A percentile compares a stretch with the other conserved stretches of the same genome.
These are phyloP conservation scores for Heteromeles arbutifolia DNA, from an alignment of 306 rosid genomes.

Conservation along the genomic window DNA sequence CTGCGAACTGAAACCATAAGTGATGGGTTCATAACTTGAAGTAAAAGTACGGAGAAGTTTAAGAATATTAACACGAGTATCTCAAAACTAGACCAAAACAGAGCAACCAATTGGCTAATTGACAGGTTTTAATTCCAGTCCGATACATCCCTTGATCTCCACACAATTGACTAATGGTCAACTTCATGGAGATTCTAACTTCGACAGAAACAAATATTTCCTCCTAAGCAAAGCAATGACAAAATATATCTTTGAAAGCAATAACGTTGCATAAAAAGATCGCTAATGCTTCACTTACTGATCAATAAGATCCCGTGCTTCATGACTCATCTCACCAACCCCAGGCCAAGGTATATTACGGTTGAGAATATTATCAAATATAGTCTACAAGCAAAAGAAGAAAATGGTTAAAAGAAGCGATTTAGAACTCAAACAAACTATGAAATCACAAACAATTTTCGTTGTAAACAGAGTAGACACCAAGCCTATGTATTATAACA, in stretches of 20 bases:
- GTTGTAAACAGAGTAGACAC: neutral
- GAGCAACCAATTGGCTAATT: neutral
- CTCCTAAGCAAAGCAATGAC: neutral
- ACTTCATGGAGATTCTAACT: neutral
- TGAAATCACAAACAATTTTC: conserved; percentile 5
- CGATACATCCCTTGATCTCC: neutral
- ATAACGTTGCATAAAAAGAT: conserved; percentile 10
- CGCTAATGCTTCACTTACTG: conserved; percentile 42
- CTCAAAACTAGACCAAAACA: neutral
- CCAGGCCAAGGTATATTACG: conserved; percentile 94
- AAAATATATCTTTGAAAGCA: conserved; percentile 5
- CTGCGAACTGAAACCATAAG: neutral
- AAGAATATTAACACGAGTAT: neutral
- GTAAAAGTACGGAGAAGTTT: neutral
- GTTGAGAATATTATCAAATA: conserved; percentile 94
- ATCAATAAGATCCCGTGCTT: conserved; percentile 84
- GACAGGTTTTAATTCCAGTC: neutral
- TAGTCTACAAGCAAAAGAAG: conserved; percentile 47
- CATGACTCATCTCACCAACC: conserved; percentile 83
- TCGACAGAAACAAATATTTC: neutral
- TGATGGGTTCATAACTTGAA: neutral
- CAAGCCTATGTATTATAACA: neutral
- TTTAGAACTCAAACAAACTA: neutral
- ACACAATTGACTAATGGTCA: neutral
- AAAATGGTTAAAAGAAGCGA: conserved; percentile 1